Percentiles rank a stretch among this genome's conserved stretches.
Evolutionary conservation across 768 basidiomycete genomes (phyloP).

Genomic region (Porphyrellus cyaneotinctus): DNA sequence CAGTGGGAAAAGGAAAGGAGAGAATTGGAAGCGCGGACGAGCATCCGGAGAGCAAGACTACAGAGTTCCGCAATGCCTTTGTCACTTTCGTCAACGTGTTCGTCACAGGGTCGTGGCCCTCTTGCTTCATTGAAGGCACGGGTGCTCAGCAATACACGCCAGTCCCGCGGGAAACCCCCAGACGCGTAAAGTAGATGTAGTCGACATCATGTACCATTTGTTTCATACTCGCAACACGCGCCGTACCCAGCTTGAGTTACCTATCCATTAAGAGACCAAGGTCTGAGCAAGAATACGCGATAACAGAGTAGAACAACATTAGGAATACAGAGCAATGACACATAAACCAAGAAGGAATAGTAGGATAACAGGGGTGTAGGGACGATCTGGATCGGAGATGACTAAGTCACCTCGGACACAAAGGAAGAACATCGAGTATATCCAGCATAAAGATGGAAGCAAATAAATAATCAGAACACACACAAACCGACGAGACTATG

Average conservation of each 20-base stretch:
- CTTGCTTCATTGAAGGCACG: conserved; percentile 48
- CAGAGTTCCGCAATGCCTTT: conserved; percentile 26
- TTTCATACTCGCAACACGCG: conserved; percentile 10
- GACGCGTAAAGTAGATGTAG: conserved; percentile 14
- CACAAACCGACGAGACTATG: conserved; percentile 28
- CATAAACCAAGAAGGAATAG: conserved; percentile 41
- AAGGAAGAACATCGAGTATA: conserved; percentile 28
- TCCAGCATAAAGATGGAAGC: conserved; percentile 42
- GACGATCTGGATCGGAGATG: conserved; percentile 27
- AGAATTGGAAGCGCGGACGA: conserved; percentile 42
- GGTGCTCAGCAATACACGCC: conserved; percentile 53
- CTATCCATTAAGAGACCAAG: conserved; percentile 31
- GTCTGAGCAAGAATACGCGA: conserved; percentile 43
- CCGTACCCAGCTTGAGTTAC: conserved; percentile 11
- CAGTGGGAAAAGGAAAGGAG: conserved; percentile 55
- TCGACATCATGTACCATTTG: neutral
- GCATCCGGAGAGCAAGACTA: conserved; percentile 48
- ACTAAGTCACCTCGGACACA: conserved; percentile 28
- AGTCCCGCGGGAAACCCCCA: conserved; percentile 29
- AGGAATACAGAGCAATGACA: conserved; percentile 48
- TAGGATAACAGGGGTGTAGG: conserved; percentile 33
- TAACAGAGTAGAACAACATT: conserved; percentile 61
- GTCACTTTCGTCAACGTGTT: conserved; percentile 16
- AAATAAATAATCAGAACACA: conserved; percentile 38
- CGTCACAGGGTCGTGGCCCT: conserved; percentile 28